phyloP scores from a whole-genome alignment of 2,329 filamentous ascomycete species.

The Xenosphaeropsis pyriputrescens region DNA sequence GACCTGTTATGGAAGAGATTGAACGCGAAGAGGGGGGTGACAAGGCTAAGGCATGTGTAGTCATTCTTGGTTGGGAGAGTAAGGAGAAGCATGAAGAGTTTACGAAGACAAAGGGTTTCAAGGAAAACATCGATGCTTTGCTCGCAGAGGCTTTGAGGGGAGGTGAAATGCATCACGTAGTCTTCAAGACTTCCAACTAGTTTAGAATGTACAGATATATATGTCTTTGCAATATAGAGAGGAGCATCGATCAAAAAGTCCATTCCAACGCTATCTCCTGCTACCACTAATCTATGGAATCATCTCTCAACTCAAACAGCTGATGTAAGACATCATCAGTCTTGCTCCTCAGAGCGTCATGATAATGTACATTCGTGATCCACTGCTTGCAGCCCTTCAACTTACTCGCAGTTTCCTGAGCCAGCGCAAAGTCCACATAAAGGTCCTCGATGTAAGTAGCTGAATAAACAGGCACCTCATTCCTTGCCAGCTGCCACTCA shows the following conservation, averaged over 20 bases:
- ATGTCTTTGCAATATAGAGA: no score
- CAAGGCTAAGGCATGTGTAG: conserved; percentile 6
- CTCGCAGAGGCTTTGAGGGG: no score
- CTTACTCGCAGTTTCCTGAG: conserved; percentile 56
- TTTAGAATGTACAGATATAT: no score
- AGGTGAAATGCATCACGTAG: no score
- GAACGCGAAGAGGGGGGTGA: conserved; percentile 3
- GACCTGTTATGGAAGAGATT: conserved; percentile 5
- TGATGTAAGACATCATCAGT: conserved; percentile 63
- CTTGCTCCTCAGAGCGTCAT: conserved; percentile 64
- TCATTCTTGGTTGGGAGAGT: conserved; percentile 9
- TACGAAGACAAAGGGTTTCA: conserved; percentile 8
- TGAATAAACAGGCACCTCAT: conserved; percentile 75
- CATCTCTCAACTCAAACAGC: conserved; percentile 64
- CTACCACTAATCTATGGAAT: conserved; percentile 33
- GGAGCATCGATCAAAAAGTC: no score
- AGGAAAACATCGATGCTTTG: conserved; percentile 5
- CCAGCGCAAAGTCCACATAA: conserved; percentile 73
- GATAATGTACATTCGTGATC: conserved; percentile 77
- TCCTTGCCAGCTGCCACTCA: conserved; percentile 53
- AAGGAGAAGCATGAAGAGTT: conserved; percentile 11
- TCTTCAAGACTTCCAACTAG: no score
- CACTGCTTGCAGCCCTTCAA: conserved; percentile 69
- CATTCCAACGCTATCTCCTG: no score
- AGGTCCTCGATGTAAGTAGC: conserved; percentile 78